Conservation (phyloP, 371 early-diverging fungal genomes). For the Mortierella sp. region DNA sequence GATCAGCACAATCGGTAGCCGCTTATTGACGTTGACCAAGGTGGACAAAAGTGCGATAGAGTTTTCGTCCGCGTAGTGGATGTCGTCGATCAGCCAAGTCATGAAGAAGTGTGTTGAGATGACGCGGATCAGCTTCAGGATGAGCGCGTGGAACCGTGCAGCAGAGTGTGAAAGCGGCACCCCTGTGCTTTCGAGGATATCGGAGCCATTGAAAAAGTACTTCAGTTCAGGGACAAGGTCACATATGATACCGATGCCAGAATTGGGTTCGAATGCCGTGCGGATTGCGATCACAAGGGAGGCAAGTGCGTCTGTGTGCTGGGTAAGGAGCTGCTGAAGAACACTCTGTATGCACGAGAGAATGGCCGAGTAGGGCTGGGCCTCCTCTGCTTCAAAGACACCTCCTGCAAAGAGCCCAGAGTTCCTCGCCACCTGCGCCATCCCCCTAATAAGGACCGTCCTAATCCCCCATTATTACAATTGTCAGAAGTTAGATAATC, state of each 20-base stretch:
- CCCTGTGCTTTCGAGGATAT: constrained; percentile 32
- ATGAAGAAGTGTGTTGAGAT: constrained; percentile 54
- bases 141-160: constrained; percentile 41
- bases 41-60: constrained; percentile 37
- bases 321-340: constrained; percentile 43
- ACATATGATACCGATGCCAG: constrained; percentile 50
- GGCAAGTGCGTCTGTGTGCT: constrained; percentile 39
- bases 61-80: constrained; percentile 50
- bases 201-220: constrained; percentile 42
- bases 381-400: constrained; percentile 27
- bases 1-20: constrained; percentile 46
- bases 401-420: constrained; percentile 49
- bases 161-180: constrained; percentile 39
- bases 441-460: constrained; percentile 35
- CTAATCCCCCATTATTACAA: too few species aligned
- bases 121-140: constrained; percentile 44
- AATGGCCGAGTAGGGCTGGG: constrained; percentile 47
- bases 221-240: constrained; percentile 45
- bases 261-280: constrained; percentile 50
- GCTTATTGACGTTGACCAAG: constrained; percentile 47
- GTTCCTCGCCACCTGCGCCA: constrained; percentile 38
- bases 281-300: constrained; percentile 46
- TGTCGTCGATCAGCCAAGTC: constrained; percentile 54
- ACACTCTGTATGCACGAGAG: constrained; percentile 42
- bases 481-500: too few species aligned